Evolutionary conservation across 345 rosid genomes (phyloP).

Genomic region (Cochlearia excelsa): DNA sequence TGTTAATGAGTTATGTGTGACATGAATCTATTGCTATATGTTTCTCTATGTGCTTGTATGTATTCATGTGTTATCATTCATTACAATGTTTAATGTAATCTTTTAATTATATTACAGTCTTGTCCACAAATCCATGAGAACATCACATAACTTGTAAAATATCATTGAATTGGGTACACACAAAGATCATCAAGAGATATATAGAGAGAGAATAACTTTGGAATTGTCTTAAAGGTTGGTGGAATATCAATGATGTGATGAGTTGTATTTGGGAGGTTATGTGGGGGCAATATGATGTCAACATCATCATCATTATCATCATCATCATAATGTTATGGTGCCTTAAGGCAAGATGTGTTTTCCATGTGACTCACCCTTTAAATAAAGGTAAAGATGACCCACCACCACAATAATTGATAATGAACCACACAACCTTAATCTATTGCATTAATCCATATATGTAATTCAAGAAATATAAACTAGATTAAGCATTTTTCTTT

Average conservation of each 20-base stretch:
- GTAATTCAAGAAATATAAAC: slow-evolving; percentile 3
- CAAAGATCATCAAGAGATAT: slow-evolving; percentile 23
- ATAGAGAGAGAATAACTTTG: not conserved
- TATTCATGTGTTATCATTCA: not conserved
- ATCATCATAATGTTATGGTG: slow-evolving; percentile 23
- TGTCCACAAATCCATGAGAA: too few relatives aligned
- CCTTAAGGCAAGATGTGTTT: slow-evolving; percentile 22
- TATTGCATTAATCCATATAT: slow-evolving; percentile 7
- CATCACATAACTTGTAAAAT: too few relatives aligned
- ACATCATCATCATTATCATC: slow-evolving; percentile 22
- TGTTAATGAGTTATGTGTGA: too few relatives aligned
- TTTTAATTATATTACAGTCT: too few relatives aligned
- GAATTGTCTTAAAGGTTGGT: not conserved
- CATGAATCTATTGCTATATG: not conserved
- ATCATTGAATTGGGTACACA: too few relatives aligned
- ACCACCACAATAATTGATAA: slow-evolving; percentile 12
- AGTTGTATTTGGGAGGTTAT: slow-evolving; percentile 34
- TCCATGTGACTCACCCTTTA: slow-evolving; percentile 32
- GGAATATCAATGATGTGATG: slow-evolving; percentile 26
- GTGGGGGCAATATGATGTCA: slow-evolving; percentile 21
- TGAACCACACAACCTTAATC: not conserved
- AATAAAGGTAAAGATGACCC: slow-evolving; percentile 20
- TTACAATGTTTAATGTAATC: too few relatives aligned
- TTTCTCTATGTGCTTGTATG: not conserved
- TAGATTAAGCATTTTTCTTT: not conserved